A percentile compares a stretch with the other conserved stretches of the same genome.
Conservation (phyloP, 495 filamentous ascomycete genomes). For the Cenococcum geophilum region DNA sequence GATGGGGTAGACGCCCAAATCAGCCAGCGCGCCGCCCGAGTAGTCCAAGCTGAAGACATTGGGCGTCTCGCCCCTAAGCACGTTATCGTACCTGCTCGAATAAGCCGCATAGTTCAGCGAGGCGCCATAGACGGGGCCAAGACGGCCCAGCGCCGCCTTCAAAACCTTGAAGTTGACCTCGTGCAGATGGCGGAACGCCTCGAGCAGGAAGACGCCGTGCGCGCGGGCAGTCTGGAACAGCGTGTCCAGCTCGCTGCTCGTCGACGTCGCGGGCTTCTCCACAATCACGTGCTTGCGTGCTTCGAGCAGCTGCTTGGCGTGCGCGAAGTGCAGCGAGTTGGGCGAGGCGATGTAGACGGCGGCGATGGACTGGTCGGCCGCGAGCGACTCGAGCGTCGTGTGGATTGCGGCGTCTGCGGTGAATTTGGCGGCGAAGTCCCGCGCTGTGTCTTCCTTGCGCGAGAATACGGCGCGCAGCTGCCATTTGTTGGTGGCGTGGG, state of each 20-base stretch:
- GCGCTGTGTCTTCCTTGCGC: constrained; percentile 30
- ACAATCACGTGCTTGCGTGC: constrained; percentile 78
- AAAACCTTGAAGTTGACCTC: constrained; percentile 70
- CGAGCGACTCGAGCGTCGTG: constrained; percentile 32
- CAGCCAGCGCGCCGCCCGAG: constrained; percentile 69
- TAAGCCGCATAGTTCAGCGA: constrained; percentile 35
- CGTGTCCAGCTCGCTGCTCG: constrained; percentile 60
- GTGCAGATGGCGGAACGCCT: constrained; percentile 42
- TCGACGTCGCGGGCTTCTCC: constrained; percentile 85
- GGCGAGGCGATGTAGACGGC: constrained; percentile 49
- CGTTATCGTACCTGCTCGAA: constrained; percentile 34
- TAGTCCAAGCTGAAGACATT: constrained; percentile 80
- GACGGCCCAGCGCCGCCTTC: constrained; percentile 51
- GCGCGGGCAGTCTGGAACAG: constrained; percentile 60
- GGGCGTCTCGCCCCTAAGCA: constrained; percentile 62
- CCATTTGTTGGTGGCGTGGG: constrained; percentile 34
- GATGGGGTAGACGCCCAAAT: constrained; percentile 77
- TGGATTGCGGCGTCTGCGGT: constrained; percentile 12
- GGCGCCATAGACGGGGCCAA: constrained; percentile 54
- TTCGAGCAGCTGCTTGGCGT: constrained; percentile 61
- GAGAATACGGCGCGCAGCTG: constrained; percentile 37
- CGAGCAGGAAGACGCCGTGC: constrained; percentile 36
- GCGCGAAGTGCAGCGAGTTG: constrained; percentile 54
- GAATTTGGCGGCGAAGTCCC: constrained; percentile 30
- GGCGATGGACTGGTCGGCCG: constrained; percentile 39